These are phyloP conservation scores for Penicillium sp. DNA, from an alignment of 2,329 filamentous ascomycete species.

Conservation along the genomic window DNA sequence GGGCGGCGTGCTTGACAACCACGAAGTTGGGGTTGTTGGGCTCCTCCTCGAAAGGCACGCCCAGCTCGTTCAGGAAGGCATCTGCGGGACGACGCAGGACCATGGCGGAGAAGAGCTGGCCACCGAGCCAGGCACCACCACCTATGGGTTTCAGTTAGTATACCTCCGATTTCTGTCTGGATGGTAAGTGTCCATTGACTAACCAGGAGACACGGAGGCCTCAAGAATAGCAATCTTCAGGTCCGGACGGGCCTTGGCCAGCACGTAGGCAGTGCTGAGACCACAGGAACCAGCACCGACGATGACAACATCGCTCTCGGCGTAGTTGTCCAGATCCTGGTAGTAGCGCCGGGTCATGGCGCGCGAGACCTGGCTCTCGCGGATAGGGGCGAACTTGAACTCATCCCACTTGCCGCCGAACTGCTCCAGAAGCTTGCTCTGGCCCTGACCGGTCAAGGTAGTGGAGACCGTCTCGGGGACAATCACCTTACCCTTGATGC, in stretches of 20 bases:
- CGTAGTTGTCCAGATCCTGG: slow-evolving; percentile 82
- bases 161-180: not conserved
- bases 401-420: slow-evolving; percentile 79
- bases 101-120: slow-evolving; percentile 95
- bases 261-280: slow-evolving; percentile 80
- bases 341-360: slow-evolving; percentile 97
- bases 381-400: slow-evolving; percentile 85
- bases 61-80: slow-evolving; percentile 79
- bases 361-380: slow-evolving; percentile 88
- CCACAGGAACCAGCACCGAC: slow-evolving; percentile 89
- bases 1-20: slow-evolving; percentile 89
- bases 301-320: slow-evolving; percentile 93
- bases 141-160: slow-evolving; percentile 51
- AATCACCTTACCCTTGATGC: slow-evolving; percentile 53
- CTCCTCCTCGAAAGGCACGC: slow-evolving; percentile 86
- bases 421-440: slow-evolving; percentile 64
- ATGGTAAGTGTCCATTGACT: slow-evolving; percentile 19
- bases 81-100: slow-evolving; percentile 93
- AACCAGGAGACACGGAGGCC: slow-evolving; percentile 78
- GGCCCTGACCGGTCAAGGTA: slow-evolving; percentile 47
- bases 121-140: slow-evolving; percentile 90
- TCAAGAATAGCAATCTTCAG: slow-evolving; percentile 91
- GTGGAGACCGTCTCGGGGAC: slow-evolving; percentile 52
- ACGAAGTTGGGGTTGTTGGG: slow-evolving; percentile 85
- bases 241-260: slow-evolving; percentile 83